These are phyloP conservation scores for Sphenostylis stenocarpa DNA, from an alignment of 306 rosid genomes.

Conservation along the genomic window DNA sequence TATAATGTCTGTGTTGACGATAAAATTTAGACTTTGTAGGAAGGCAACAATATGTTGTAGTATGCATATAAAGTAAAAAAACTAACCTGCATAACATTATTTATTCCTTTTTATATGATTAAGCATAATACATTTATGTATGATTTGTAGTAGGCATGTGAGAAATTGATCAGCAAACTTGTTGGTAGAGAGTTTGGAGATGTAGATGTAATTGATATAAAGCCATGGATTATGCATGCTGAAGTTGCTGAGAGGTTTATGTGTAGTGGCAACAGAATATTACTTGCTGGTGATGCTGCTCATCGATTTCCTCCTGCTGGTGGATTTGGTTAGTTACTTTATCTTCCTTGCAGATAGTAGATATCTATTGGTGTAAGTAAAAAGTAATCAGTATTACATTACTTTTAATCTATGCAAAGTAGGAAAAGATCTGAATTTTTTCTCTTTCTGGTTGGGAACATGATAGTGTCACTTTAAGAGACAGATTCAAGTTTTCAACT, in stretches of 20 bases:
- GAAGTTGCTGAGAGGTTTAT: conserved; percentile 89
- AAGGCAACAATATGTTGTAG: conserved; percentile 9
- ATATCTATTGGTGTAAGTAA: not conserved
- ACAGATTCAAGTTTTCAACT: not conserved
- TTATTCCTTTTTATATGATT: conserved; percentile 14
- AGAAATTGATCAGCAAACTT: conserved; percentile 71
- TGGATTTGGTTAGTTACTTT: conserved; percentile 82
- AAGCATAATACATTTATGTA: conserved; percentile 1
- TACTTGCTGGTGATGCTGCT: conserved; percentile 96
- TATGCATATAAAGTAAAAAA: not conserved
- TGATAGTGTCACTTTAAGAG: conserved; percentile 1
- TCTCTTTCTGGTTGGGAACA: conserved; percentile 2
- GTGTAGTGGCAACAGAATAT: conserved; percentile 54
- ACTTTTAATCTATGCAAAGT: conserved; percentile 9
- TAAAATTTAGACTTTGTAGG: conserved; percentile 19
- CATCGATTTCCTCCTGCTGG: conserved; percentile 99
- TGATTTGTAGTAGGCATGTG: conserved; percentile 60
- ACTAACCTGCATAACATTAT: conserved; percentile 4
- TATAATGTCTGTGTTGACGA: conserved; percentile 10
- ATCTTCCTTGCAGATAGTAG: conserved; percentile 26
- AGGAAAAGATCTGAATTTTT: conserved; percentile 1
- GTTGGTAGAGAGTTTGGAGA: conserved; percentile 79
- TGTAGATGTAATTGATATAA: conserved; percentile 72
- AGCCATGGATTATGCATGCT: conserved; percentile 98
- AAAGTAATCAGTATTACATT: not conserved